phyloP scores from a whole-genome alignment of 306 rosid species.

The Hippophae tibetana region DNA sequence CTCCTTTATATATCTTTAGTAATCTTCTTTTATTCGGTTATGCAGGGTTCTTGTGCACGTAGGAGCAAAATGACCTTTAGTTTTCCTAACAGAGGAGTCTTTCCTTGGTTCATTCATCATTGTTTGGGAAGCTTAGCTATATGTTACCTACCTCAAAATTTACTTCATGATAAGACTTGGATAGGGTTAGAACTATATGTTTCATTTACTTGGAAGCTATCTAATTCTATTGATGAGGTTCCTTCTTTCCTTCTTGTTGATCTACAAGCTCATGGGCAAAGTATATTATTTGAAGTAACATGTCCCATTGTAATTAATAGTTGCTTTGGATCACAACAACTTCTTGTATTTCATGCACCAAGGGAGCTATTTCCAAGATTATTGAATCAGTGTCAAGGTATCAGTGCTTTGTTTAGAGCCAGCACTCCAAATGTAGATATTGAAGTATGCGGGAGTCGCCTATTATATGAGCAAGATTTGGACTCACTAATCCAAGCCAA shows the following conservation, averaged over 20 bases:
- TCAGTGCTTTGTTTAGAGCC: neutral
- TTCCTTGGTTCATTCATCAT: conserved; percentile 2
- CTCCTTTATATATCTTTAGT: neutral
- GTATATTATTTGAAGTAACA: neutral
- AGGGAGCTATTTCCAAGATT: neutral
- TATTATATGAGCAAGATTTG: conserved; percentile 11
- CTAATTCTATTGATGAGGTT: neutral
- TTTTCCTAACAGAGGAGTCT: neutral
- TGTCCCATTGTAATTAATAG: neutral
- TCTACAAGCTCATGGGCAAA: neutral
- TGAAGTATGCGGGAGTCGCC: conserved; percentile 13
- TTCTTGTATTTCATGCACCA: conserved; percentile 10
- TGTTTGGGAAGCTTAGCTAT: neutral
- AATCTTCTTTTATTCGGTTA: neutral
- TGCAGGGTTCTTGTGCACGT: neutral
- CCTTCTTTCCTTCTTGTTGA: neutral
- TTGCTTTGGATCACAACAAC: neutral
- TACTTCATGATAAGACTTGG: neutral
- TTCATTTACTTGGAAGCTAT: neutral
- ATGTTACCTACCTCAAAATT: neutral
- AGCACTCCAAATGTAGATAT: conserved; percentile 1
- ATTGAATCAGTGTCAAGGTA: conserved; percentile 6
- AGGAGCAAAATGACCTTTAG: neutral
- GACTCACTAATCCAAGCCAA: neutral
- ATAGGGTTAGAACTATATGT: conserved; percentile 9